Base-by-base conservation (phyloP, 169 alveolate species). In the Plasmodium inui region DNA sequence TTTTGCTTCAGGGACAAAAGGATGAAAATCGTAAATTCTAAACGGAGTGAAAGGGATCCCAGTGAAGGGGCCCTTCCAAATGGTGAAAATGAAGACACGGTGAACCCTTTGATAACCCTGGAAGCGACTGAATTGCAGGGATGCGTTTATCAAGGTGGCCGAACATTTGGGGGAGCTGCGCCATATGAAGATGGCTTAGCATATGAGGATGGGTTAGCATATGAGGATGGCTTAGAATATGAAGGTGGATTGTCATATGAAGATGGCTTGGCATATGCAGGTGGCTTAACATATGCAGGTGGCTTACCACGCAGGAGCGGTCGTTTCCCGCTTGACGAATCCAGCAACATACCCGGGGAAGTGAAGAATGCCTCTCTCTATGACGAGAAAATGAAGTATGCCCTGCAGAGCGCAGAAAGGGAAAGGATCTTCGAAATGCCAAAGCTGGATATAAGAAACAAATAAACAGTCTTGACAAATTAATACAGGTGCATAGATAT, bases 1-100 rank as follows among this genome's bases (percentile, higher is more conserved):
- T 86, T 86, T 76, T 86, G 93, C 86, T 86, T 86, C 71, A 86
- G 93, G 46, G 44, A 86, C 53, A 78, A 53, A 30, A 57, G 26
- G 84, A 76, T 55, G 37, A 30, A 26, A 74, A 86, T 14, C 67
- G 70, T 3, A 55, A 7, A 39, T 76, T 74, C 44, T 78, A 76
- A 57, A 12, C 34, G 67, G 28, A 50, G n/a, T 34, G 57, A 53
- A 76, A 50, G 26, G 26, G 79, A n/a, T 55, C 61, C 22, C 79
- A 74, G 41, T 86, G 81, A 55, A 32, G 32, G 14, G 34, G 12
- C 44, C 50, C 55, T 50, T 73, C 22, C 44, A 39, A 14, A 50
- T 86, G 41, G 26, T 17, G 73, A 53, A 70, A 74, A 86, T 86
- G 81, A 28, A 53, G 81, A 74, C 53, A 9, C 28, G 76, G 28